Conservation (phyloP, 2,329 filamentous ascomycete genomes). For the Fusarium fujikuroi region DNA sequence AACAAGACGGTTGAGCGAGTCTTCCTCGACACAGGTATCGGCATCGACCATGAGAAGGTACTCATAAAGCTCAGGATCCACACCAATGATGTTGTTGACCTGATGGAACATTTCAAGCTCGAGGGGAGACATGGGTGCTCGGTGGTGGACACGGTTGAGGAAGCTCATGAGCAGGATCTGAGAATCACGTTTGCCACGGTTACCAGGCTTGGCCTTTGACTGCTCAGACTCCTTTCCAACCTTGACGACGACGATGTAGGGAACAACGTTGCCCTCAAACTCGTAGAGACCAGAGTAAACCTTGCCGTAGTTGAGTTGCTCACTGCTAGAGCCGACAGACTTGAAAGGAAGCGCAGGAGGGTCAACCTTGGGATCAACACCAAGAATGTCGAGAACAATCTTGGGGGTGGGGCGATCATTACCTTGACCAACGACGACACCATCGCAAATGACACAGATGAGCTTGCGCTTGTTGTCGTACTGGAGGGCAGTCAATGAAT, state of each 20-base stretch:
- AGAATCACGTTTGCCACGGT: conserved; percentile 98
- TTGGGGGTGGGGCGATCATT: conserved; percentile 98
- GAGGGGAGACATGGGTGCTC: conserved; percentile 91
- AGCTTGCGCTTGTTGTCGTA: conserved; percentile 99
- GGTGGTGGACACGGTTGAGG: conserved; percentile 96
- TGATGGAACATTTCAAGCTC: conserved; percentile 99
- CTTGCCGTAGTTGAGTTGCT: conserved; percentile 98
- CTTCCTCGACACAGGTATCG: conserved; percentile 92
- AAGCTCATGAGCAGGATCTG: conserved; percentile 97
- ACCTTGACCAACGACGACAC: conserved; percentile 94
- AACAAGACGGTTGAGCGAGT: conserved; percentile 91
- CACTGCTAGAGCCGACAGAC: conserved; percentile 86
- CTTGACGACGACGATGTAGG: conserved; percentile 95
- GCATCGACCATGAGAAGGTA: conserved; percentile 98
- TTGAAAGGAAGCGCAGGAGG: conserved; percentile 94
- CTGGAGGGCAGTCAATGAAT: conserved; percentile 91
- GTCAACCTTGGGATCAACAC: conserved; percentile 96
- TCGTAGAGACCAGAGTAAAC: conserved; percentile 98
- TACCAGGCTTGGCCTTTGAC: conserved; percentile 89
- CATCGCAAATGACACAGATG: conserved; percentile 95
- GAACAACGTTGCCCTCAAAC: conserved; percentile 96
- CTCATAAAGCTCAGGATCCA: conserved; percentile 96
- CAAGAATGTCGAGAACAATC: conserved; percentile 96
- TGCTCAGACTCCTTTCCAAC: conserved; percentile 97
- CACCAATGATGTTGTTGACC: conserved; percentile 98